Evolutionary conservation across 208 protist genomes (phyloP), one percentile per base, ranked within the genome.

Genomic region (Acanthamoeba triangularis): DNA sequence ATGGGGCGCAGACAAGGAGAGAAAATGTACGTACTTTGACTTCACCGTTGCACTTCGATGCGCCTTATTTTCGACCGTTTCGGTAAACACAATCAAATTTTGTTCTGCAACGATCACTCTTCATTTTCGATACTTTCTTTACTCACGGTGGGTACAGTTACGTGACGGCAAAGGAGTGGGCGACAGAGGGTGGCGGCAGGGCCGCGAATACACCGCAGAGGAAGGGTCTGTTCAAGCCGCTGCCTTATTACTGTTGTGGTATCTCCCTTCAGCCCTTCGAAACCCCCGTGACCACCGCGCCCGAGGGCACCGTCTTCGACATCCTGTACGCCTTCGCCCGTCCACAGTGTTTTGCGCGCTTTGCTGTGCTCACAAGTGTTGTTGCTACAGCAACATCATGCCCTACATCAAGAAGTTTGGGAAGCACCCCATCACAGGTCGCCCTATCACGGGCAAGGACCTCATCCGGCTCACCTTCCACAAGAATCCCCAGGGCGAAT

Each of bases 391-490:
- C n/a, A 98, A 98, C 95, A 97, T 99, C 61, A 94, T 98, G 33
- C 98, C 96, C 11, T 99, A 97, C 80, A 85, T 99, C 44, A 97
- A 98, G 61, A 98, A 99, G 91, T 93, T 98, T 94, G 35, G 90
- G 18, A 97, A 90, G 61, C 84, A 99, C 84, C 98, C 98, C 11
- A 96, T 98, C 35, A 98, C 98, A 30, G 98, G 98, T 67, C 93
- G 97, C 67, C 95, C 95, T 44, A 93, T 99, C 61, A 96, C 95
- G 47, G 67, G 93, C 37, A 98, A 98, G 80, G 97, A 98, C 61
- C 90, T 99, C 13, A 97, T 98, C 49, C 94, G 91, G 94, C 90
- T 99, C 6, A 54, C 97, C 59, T 98, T 98, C 85, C 49, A 93
- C 44, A 97, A 95, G 35, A 97, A 98, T 87, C 59, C 61, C 37